Conservation (phyloP, 2,329 filamentous ascomycete genomes). For the Dendrostoma leiphaemia region DNA sequence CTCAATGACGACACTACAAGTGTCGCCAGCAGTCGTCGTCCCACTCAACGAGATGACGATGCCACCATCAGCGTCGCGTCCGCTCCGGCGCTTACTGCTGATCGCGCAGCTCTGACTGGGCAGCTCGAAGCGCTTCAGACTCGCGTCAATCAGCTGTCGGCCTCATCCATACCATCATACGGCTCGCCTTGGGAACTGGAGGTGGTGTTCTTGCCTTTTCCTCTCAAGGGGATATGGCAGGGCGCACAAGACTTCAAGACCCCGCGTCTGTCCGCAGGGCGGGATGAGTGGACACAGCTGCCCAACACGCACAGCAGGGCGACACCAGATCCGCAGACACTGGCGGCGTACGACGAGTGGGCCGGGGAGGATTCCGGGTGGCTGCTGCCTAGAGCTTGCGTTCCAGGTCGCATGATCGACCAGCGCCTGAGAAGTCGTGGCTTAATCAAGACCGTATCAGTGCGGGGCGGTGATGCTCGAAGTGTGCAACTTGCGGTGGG, state of each 20-base stretch:
- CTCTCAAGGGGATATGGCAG: conserved; percentile 55
- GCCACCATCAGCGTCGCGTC: conserved; percentile 46
- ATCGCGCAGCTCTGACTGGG: conserved; percentile 45
- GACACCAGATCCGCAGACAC: conserved; percentile 39
- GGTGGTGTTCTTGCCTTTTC: conserved; percentile 73
- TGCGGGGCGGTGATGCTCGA: conserved; percentile 62
- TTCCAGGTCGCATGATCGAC: conserved; percentile 60
- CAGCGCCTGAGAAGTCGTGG: conserved; percentile 74
- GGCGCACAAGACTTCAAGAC: conserved; percentile 46
- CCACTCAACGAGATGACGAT: conserved; percentile 37
- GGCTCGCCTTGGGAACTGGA: conserved; percentile 70
- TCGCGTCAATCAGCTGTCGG: conserved; percentile 55
- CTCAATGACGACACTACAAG: conserved; percentile 46
- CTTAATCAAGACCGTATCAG: conserved; percentile 61
- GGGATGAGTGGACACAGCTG: conserved; percentile 55
- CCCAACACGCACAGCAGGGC: conserved; percentile 46
- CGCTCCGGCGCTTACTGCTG: conserved; percentile 34
- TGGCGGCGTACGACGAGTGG: conserved; percentile 49
- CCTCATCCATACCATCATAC: conserved; percentile 57
- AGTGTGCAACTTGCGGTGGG: conserved; percentile 66
- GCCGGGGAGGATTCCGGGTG: conserved; percentile 52
- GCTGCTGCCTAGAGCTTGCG: conserved; percentile 68
- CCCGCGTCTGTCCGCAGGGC: conserved; percentile 28
- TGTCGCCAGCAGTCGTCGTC: conserved; percentile 33
- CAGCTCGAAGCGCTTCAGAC: conserved; percentile 50